phyloP scores from a whole-genome alignment of 2,329 filamentous ascomycete genomes.

The Ampelomyces quisqualis region DNA sequence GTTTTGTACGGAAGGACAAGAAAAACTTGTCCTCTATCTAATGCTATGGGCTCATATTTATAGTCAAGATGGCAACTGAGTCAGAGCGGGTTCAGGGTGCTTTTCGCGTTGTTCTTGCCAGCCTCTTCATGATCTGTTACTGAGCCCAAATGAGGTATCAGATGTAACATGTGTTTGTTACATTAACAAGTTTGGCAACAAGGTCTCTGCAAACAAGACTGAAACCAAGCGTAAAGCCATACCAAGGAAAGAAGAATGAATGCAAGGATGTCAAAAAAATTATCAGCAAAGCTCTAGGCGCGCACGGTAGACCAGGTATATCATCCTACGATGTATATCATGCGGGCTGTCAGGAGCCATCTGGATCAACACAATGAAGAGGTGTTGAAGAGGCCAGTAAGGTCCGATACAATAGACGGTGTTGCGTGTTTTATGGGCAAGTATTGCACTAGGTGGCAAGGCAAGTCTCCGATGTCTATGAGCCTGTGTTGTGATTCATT shows the following conservation, averaged over 20 bases:
- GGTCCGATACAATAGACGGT: too few relatives aligned
- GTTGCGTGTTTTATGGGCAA: not conserved
- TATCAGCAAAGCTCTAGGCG: not conserved
- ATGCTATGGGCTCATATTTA: too few relatives aligned
- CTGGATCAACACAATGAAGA: not conserved
- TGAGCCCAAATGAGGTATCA: too few relatives aligned
- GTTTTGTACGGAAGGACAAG: too few relatives aligned
- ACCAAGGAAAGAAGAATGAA: not conserved
- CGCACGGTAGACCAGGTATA: not conserved
- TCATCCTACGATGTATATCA: too few relatives aligned
- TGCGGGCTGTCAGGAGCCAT: too few relatives aligned
- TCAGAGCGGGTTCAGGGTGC: too few relatives aligned
- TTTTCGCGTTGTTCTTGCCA: too few relatives aligned
- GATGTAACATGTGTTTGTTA: too few relatives aligned
- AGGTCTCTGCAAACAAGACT: slow-evolving; percentile 12
- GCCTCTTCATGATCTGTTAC: too few relatives aligned
- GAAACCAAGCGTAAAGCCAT: slow-evolving; percentile 11
- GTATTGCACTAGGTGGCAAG: not conserved
- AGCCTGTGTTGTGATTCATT: not conserved
- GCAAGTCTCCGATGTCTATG: not conserved
- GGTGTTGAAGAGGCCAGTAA: not conserved
- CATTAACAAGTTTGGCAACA: slow-evolving; percentile 13
- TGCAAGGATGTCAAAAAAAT: not conserved
- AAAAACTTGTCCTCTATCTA: too few relatives aligned
- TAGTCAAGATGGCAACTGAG: too few relatives aligned